phyloP scores from a whole-genome alignment of 2,329 filamentous ascomycete species.

The Chaetothyriales sp. region DNA sequence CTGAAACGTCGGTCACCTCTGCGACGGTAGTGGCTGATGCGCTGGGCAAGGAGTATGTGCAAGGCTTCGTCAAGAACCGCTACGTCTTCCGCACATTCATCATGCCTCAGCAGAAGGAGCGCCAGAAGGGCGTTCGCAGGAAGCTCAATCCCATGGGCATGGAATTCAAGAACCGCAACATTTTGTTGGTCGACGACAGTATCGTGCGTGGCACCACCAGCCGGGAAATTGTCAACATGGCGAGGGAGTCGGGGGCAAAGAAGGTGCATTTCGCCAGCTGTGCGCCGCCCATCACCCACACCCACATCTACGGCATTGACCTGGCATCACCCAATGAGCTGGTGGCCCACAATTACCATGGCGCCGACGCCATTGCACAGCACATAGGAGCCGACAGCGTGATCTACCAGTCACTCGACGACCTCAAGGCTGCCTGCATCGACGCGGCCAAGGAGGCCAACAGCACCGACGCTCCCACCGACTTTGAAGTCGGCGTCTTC shows the following conservation, averaged over 20 bases:
- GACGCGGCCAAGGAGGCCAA: constrained; percentile 47
- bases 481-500: constrained; percentile 88
- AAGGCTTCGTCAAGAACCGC: constrained; percentile 78
- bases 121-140: constrained; percentile 74
- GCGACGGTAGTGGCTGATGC: constrained; percentile 62
- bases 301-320: constrained; percentile 77
- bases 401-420: constrained; percentile 62
- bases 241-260: constrained; percentile 65
- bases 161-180: constrained; percentile 68
- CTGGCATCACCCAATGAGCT: constrained; percentile 58
- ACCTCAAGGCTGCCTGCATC: constrained; percentile 66
- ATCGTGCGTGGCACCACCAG: constrained; percentile 79
- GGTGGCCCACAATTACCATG: constrained; percentile 53
- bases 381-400: constrained; percentile 64
- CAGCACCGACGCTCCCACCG: constrained; percentile 39
- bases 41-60: constrained; percentile 62
- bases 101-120: constrained; percentile 65
- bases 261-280: constrained; percentile 76
- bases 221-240: constrained; percentile 70
- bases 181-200: constrained; percentile 77
- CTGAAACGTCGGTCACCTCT: constrained; percentile 70
- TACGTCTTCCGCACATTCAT: constrained; percentile 84
- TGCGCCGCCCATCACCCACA: constrained; percentile 67
- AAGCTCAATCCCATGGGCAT: constrained; percentile 79
- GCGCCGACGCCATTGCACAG: constrained; percentile 46